Evolutionary conservation across 1,284 basidiomycete genomes (phyloP), one percentile per base, ranked within the genome.

Genomic region (Neolentinus lepideus): DNA sequence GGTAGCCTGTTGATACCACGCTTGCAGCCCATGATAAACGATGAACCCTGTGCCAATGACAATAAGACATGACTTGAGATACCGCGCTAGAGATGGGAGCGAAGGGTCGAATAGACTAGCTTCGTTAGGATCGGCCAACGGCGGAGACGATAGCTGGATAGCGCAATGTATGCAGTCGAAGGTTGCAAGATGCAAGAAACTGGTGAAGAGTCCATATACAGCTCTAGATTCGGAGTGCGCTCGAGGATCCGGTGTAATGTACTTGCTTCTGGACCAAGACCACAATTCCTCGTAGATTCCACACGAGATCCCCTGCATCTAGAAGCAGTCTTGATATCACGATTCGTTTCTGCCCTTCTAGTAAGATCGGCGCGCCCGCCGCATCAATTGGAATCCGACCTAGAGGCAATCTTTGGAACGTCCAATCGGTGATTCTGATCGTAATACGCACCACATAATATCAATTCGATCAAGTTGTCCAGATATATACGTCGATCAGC

Each of bases 201-300:
- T 59, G 3, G 72, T 74, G 12, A 62, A 16, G 22, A 72, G 38
- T 2, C 69, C 51, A 62, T 82, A 85, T 27, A 62, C 59, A 1
- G 61, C 33, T 19, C 62, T 66, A 26, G 74, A 73, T 4, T 68
- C 66, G 8, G 73, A 65, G 38, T 43, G 3, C 16, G 38, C 8
- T 14, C 77, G 72, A 6, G 69, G 73, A 61, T 79, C 75, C 16
- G 57, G 60, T 1, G 79, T 74, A 38, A 80, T 48, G 51, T 73
- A 67, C 3, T 78, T 64, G 35, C 71, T 69, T 25, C 63, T 62
- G 1, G 77, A 75, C 74, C 77, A 80, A 53, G 72, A 68, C 82
- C 83, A 85, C 80, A 36, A 71, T 60, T 2, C 81, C 83, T 10
- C 81, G 78, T 11, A 78, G 57, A 58, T 74, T 78, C 56, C 64